Conservation (phyloP, 805 yeast species). For the Candida fluviatilis region DNA sequence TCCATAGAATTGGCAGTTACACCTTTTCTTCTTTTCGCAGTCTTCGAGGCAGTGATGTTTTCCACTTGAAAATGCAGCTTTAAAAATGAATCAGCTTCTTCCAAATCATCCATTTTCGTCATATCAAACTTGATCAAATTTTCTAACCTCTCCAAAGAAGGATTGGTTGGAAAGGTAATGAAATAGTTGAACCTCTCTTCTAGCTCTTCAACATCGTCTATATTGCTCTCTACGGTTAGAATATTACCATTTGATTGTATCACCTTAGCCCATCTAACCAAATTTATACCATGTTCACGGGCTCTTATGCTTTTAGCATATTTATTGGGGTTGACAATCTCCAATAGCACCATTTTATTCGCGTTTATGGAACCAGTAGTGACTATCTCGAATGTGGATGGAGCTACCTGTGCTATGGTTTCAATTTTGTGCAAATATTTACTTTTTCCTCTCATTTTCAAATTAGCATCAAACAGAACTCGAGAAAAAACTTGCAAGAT, state of each 20-base stretch:
- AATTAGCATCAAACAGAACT: slow-evolving; percentile 12
- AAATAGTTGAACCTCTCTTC: slow-evolving; percentile 6
- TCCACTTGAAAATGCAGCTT: too few relatives aligned
- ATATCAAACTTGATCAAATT: neutral
- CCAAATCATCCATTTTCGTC: neutral
- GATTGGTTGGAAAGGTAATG: slow-evolving; percentile 2
- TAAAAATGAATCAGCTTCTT: neutral
- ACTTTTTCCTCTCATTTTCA: slow-evolving; percentile 20
- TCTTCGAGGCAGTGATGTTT: neutral
- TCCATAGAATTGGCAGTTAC: neutral
- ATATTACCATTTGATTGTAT: neutral
- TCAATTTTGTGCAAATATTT: slow-evolving; percentile 24
- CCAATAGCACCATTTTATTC: slow-evolving; percentile 16
- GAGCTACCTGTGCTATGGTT: neutral
- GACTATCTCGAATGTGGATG: slow-evolving; percentile 7
- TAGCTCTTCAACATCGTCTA: slow-evolving; percentile 3
- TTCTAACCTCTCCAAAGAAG: neutral
- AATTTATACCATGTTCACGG: slow-evolving; percentile 18
- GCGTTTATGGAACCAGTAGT: slow-evolving; percentile 14
- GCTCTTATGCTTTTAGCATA: slow-evolving; percentile 16
- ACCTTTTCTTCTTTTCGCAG: neutral
- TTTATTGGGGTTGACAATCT: slow-evolving; percentile 23
- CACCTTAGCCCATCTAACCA: slow-evolving; percentile 7
- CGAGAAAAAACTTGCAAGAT: slow-evolving; percentile 15
- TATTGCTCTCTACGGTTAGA: neutral